Evolutionary conservation across 2,329 filamentous ascomycete genomes (phyloP).

Genomic region (Fusarium piperis): DNA sequence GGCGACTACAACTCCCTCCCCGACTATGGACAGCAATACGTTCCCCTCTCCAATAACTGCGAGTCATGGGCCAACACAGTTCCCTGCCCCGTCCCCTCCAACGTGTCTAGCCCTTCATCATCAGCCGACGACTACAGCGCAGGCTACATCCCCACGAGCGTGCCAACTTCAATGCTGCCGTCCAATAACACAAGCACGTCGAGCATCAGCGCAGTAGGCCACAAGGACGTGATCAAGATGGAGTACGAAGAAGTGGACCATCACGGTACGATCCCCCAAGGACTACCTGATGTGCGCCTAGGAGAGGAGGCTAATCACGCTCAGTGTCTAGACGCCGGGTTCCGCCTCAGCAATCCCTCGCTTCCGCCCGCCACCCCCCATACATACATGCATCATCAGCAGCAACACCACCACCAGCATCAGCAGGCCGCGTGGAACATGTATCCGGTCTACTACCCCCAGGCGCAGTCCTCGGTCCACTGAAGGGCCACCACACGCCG

Average conservation of each 20-base stretch:
- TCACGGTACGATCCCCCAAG: constrained; percentile 40
- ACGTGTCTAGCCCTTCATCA: constrained; percentile 62
- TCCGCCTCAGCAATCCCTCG: constrained; percentile 45
- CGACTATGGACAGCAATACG: constrained; percentile 53
- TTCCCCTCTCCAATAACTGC: constrained; percentile 53
- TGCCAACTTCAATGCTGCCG: constrained; percentile 56
- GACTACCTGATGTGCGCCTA: background rate
- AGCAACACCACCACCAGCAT: constrained; percentile 16
- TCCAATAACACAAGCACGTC: constrained; percentile 43
- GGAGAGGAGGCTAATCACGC: constrained; percentile 42
- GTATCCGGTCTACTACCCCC: constrained; percentile 49
- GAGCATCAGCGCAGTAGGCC: constrained; percentile 43
- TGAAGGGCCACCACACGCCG: constrained; percentile 39
- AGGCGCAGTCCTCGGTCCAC: constrained; percentile 47
- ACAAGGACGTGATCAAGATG: constrained; percentile 52
- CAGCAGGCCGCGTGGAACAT: constrained; percentile 46
- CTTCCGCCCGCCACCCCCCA: constrained; percentile 33
- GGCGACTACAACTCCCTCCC: constrained; percentile 56
- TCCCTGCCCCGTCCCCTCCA: constrained; percentile 57
- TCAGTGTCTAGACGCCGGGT: constrained; percentile 45
- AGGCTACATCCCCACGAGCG: constrained; percentile 60
- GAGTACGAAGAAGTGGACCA: constrained; percentile 52
- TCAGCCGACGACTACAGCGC: constrained; percentile 59
- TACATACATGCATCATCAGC: constrained; percentile 38
- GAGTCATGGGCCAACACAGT: constrained; percentile 59